These are phyloP conservation scores for Parastagonospora nodorum DNA, from an alignment of 2,329 filamentous ascomycete genomes.

Conservation along the genomic window DNA sequence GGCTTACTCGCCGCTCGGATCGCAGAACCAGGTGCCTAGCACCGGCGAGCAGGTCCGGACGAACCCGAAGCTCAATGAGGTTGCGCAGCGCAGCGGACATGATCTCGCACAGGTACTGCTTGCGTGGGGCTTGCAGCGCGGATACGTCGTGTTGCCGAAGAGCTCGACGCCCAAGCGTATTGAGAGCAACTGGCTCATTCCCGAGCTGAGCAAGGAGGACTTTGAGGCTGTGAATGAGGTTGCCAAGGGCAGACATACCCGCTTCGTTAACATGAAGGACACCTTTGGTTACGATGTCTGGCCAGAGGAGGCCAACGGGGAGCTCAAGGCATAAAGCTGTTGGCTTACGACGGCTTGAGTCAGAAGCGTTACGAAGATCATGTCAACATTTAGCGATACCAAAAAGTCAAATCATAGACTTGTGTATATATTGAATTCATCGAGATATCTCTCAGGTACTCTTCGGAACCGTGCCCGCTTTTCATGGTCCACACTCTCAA, in stretches of 20 bases:
- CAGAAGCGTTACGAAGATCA: constrained; percentile 5
- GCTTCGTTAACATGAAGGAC: constrained; percentile 83
- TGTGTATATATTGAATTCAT: constrained; percentile 16
- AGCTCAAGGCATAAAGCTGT: constrained; percentile 27
- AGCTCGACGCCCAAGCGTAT: constrained; percentile 49
- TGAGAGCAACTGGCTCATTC: constrained; percentile 67
- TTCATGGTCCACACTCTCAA: too few relatives aligned
- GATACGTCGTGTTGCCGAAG: constrained; percentile 49
- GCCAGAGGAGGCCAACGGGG: constrained; percentile 47
- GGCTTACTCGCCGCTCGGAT: constrained; percentile 71
- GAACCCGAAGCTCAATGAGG: constrained; percentile 67
- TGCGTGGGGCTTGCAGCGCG: constrained; percentile 82
- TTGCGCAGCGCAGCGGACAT: constrained; percentile 76
- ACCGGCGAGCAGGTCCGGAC: constrained; percentile 72
- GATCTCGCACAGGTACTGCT: constrained; percentile 81
- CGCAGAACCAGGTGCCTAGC: constrained; percentile 70
- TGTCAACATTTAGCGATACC: constrained; percentile 29
- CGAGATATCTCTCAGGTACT: not conserved
- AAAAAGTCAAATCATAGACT: constrained; percentile 12
- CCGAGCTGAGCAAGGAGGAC: constrained; percentile 60
- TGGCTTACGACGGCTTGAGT: not conserved
- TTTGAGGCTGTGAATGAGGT: constrained; percentile 67
- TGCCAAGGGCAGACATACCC: constrained; percentile 67
- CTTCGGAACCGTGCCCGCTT: too few relatives aligned
- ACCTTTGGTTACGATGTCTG: constrained; percentile 74